Conservation (phyloP, 352 stramenopile species). For the Globisporangium spinosum region DNA sequence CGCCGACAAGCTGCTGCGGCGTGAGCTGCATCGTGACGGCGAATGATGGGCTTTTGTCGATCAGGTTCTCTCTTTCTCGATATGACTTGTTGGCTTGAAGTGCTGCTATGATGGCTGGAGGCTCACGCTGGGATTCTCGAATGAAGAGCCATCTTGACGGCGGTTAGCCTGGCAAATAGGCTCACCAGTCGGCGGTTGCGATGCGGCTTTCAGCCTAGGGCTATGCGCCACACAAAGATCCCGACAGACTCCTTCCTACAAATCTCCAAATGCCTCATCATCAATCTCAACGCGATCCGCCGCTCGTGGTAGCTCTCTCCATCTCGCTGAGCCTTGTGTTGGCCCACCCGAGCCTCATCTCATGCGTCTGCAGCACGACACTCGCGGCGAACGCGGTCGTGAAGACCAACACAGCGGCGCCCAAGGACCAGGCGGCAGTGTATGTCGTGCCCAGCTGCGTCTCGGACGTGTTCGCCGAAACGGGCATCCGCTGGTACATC, state of each 20-base stretch:
- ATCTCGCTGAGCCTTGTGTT: neutral
- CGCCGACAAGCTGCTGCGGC: conserved; percentile 86
- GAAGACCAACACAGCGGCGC: conserved; percentile 25
- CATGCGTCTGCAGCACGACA: conserved; percentile 74
- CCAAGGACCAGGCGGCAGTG: conserved; percentile 48
- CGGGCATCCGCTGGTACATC: conserved; percentile 79
- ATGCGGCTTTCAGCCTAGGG: neutral
- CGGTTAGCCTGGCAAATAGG: neutral
- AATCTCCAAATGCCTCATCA: neutral
- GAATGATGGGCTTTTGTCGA: neutral
- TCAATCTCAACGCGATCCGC: neutral
- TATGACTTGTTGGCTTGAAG: neutral
- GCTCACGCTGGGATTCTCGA: neutral
- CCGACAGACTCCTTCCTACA: neutral
- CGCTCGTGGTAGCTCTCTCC: neutral
- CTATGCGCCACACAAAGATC: neutral
- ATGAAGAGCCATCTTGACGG: conserved; percentile 4
- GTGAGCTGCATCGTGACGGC: conserved; percentile 79
- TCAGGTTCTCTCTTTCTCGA: neutral
- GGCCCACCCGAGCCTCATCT: conserved; percentile 60
- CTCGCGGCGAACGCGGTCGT: conserved; percentile 55
- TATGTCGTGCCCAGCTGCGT: conserved; percentile 59
- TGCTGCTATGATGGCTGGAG: neutral
- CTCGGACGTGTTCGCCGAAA: conserved; percentile 78
- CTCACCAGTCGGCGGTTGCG: conserved; percentile 3